Evolutionary conservation across 805 yeast species (phyloP), one percentile per base, ranked within the genome.

Genomic region (Monosporozyma solicola): DNA sequence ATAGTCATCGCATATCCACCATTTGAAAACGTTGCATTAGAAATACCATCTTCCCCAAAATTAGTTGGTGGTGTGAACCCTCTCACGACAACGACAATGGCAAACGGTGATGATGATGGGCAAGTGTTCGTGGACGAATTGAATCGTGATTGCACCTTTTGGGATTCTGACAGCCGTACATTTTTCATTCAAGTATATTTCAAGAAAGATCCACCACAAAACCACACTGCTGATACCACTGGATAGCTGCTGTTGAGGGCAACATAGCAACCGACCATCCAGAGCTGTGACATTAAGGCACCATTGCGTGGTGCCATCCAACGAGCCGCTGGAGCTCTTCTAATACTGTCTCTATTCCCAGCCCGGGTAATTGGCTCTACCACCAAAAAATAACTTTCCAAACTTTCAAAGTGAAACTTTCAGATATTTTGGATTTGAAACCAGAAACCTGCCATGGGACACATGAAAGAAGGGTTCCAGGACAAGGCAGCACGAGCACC

Each of bases 1-100:
- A 61, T 94, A 57, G 82, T 91, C 10, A 70, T 91, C 0, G 83
- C 90, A n/a, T 94, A 85, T 2, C 96, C 89, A 65, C 97, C 97
- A 1, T 94, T 88, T 66, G 92, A 89, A 55, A 88, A 84, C 54
- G 74, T 89, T 9, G 86, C 85, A 1, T 72, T 92, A 53, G 83
- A 87, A 54, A 74, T 94, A 11, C 95, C 95, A 1, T 41, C 29
- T 15, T 56, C 60, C 39, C 72, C 63, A 22, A 80, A 81, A 25
- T 72, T 82, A 13, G 37, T 54, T 7, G 37, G 56, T 8, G 53
- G 50, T 22, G 81, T 77, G 55, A 68, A 73, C 22, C 47, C 56
- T n/a, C 52, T 47, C 11, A 56, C 54, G 13, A 59, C 61, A 51
- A 54, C 62, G 48, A 50, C 55, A 8, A 73, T 69, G 13, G 71